Percentiles rank a stretch among this genome's conserved stretches.
Evolutionary conservation across 768 basidiomycete species (phyloP).

Genomic region (Kwoniella pini): DNA sequence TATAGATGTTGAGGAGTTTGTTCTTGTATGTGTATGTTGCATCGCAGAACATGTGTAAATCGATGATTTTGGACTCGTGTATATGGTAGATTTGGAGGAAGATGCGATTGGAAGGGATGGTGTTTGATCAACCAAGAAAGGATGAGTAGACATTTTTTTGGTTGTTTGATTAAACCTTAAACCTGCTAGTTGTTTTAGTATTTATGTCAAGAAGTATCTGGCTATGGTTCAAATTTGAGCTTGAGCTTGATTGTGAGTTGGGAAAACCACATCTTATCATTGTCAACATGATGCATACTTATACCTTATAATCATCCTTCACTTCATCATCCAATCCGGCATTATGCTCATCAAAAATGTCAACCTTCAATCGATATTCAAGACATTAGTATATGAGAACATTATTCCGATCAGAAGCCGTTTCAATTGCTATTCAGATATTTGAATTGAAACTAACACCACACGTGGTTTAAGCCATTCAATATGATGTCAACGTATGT

Average conservation of each 20-base stretch:
- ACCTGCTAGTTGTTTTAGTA: neutral
- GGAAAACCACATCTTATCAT: neutral
- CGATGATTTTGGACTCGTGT: neutral
- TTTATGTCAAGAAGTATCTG: neutral
- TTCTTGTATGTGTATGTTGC: neutral
- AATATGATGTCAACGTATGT: neutral
- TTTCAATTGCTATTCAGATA: neutral
- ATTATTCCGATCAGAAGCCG: slow-evolving; percentile 3
- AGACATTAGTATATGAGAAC: neutral
- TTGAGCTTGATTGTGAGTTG: neutral
- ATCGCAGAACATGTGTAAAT: neutral
- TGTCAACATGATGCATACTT: slow-evolving; percentile 1
- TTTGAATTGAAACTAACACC: slow-evolving; percentile 13
- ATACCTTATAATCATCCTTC: slow-evolving; percentile 11
- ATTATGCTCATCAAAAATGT: slow-evolving; percentile 5
- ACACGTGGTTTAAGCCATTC: slow-evolving; percentile 4
- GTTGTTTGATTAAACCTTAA: neutral
- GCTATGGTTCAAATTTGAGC: neutral
- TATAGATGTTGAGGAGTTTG: slow-evolving; percentile 9
- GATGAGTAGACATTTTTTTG: slow-evolving; percentile 18
- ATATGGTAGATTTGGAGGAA: slow-evolving; percentile 9
- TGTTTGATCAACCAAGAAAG: slow-evolving; percentile 25
- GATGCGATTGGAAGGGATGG: slow-evolving; percentile 19
- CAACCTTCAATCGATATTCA: slow-evolving; percentile 13
- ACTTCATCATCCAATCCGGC: slow-evolving; percentile 6